Evolutionary conservation across 1,284 basidiomycete genomes (phyloP).

Genomic region (Apiotrichum veenhuisii): DNA sequence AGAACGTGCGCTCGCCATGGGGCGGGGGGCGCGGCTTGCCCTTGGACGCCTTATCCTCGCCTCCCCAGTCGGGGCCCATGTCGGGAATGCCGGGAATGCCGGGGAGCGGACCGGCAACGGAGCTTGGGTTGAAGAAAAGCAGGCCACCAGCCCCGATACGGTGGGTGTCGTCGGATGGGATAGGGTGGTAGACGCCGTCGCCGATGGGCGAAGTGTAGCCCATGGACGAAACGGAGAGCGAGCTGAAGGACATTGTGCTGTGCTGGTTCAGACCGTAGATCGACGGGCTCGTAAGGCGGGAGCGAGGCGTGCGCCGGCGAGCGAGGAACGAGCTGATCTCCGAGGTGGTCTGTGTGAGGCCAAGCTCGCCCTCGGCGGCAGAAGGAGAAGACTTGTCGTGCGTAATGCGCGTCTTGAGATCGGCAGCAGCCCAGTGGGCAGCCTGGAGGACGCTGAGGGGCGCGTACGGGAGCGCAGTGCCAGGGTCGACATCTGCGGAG

Average conservation of each 20-base stretch:
- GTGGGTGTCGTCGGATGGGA: conserved; percentile 69
- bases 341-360: conserved; percentile 33
- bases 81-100: conserved; percentile 37
- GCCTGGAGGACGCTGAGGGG: conserved; percentile 65
- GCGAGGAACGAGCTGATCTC: conserved; percentile 25
- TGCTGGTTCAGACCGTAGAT: background rate
- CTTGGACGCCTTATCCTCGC: conserved; percentile 2
- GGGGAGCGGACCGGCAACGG: conserved; percentile 9
- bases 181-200: conserved; percentile 59
- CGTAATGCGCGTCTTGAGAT: conserved; percentile 36
- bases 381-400: conserved; percentile 10
- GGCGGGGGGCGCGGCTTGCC: conserved; percentile 27
- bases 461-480: conserved; percentile 65
- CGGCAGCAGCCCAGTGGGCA: conserved; percentile 63
- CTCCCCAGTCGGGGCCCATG: conserved; percentile 37
- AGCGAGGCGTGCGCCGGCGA: conserved; percentile 16
- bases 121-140: conserved; percentile 47
- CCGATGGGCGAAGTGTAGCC: conserved; percentile 2
- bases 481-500: conserved; percentile 66
- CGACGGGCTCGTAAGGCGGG: conserved; percentile 4
- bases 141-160: conserved; percentile 71
- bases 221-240: conserved; percentile 17
- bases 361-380: conserved; percentile 33
- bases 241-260: conserved; percentile 16
- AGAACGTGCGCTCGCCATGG: conserved; percentile 47